Percentiles rank a stretch among this genome's conserved stretches.
Evolutionary conservation across 1,284 basidiomycete genomes (phyloP).

Genomic region (Ceratobasidium papillatum): DNA sequence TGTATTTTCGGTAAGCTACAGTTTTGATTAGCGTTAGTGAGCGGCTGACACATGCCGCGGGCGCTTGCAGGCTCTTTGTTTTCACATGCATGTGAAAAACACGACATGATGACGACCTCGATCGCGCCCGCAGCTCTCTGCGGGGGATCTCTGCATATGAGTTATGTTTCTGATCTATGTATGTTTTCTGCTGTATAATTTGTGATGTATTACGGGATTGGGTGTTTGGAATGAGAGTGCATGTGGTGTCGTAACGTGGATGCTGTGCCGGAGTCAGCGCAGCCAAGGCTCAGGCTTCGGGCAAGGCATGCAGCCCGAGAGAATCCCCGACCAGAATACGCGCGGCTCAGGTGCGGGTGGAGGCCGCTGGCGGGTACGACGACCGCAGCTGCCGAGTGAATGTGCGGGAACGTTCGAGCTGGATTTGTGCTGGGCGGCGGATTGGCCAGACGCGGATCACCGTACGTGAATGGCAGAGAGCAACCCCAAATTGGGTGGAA

Average conservation of each 20-base stretch:
- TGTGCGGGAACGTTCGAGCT: neutral
- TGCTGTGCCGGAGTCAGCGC: conserved; percentile 14
- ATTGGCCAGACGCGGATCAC: neutral
- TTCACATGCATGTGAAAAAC: conserved; percentile 16
- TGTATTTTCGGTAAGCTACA: neutral
- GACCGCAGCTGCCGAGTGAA: neutral
- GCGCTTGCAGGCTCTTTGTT: neutral
- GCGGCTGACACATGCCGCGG: neutral
- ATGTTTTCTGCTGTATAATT: conserved; percentile 5
- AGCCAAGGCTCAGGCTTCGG: neutral
- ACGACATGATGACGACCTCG: conserved; percentile 12
- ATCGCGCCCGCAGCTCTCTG: conserved; percentile 2
- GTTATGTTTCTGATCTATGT: neutral
- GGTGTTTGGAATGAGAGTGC: neutral
- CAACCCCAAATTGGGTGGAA: neutral
- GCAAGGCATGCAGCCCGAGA: neutral
- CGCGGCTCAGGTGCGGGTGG: neutral
- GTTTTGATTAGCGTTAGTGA: neutral
- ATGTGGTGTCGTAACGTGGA: neutral
- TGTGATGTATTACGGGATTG: conserved; percentile 11
- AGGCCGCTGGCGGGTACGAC: no score
- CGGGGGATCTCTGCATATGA: neutral
- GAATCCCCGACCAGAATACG: neutral
- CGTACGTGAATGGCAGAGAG: neutral
- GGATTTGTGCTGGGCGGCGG: neutral